Base-by-base conservation (phyloP, 345 rosid genomes). In the Odontarrhena argentea region DNA sequence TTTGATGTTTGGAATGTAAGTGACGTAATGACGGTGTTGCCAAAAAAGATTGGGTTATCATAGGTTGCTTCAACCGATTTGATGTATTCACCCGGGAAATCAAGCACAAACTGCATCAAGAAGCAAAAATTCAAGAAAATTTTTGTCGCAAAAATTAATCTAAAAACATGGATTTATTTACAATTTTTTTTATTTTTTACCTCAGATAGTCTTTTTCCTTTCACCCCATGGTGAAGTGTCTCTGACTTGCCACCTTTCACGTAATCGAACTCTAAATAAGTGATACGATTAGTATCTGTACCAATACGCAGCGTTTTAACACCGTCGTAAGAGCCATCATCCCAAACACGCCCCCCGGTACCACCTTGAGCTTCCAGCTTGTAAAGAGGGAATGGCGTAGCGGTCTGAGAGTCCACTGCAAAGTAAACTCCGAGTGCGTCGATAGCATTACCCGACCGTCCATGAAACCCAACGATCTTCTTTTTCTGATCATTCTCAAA, bases 351-450 rank as follows among this genome's bases (percentile, higher is more conserved):
- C 4, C 69, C 69, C 2, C 28, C 50, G 25, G 32, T n/a, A 45
- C 69, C 75, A 54, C 69, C 69, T 46, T 63, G 75, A 1, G 75
- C 68, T 1, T 62, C 63, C 4, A 70, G 50, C 69, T 62, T 70
- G 56, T 45, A 70, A 45, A 70, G 35, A 14, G 63, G 75, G 2
- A 12, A 3, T 35, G 52, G 10, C 12, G 45, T 60, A 18, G 22
- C 22, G 28, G 10, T 62, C 11, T 3, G 18, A 14, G 60, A 14
- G 24, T 38, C 63, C 0, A 3, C 14, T 35, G 0, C 37, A 22
- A 60, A 42, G 60, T 69, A 69, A 32, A 60, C 74, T 32, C 74
- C 67, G 51, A 69, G 53, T 12, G 74, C 67, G 18, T 69, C 74
- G 4, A 69, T 5, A 9, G 38, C 74, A 50, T 30, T 10, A 32